These are phyloP conservation scores for Talaromyces islandicus DNA, from an alignment of 2,329 filamentous ascomycete species.

Conservation along the genomic window DNA sequence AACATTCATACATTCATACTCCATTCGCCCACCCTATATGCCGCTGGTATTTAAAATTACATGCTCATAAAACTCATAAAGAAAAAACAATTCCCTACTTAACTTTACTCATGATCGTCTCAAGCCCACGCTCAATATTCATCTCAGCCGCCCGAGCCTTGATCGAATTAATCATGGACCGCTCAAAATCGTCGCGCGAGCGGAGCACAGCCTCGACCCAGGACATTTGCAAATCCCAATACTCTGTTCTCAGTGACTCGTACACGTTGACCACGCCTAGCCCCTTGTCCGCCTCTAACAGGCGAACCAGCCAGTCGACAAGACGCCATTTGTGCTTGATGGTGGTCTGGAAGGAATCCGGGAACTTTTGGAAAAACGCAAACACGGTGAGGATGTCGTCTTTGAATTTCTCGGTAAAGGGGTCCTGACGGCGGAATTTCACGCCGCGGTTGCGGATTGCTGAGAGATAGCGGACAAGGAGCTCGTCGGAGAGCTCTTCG, in stretches of 20 bases:
- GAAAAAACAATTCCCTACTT: slow-evolving; percentile 51
- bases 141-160: slow-evolving; percentile 86
- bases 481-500: slow-evolving; percentile 86
- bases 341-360: slow-evolving; percentile 61
- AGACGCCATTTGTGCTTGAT: slow-evolving; percentile 93
- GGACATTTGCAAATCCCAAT: slow-evolving; percentile 89
- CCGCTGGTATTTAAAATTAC: not conserved
- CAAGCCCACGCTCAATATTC: slow-evolving; percentile 69
- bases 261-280: slow-evolving; percentile 70
- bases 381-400: slow-evolving; percentile 89
- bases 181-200: slow-evolving; percentile 86
- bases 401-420: slow-evolving; percentile 87
- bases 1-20: not conserved
- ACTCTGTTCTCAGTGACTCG: slow-evolving; percentile 72
- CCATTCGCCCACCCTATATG: not conserved
- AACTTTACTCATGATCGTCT: slow-evolving; percentile 93
- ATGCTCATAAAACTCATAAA: not conserved
- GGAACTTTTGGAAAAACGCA: slow-evolving; percentile 72
- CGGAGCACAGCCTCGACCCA: slow-evolving; percentile 94
- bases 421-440: slow-evolving; percentile 80
- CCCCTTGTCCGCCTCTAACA: slow-evolving; percentile 71
- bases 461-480: slow-evolving; percentile 78
- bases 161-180: slow-evolving; percentile 78
- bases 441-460: slow-evolving; percentile 83
- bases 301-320: slow-evolving; percentile 72